Conservation (phyloP, 2,329 filamentous ascomycete species). For the Ceratocystis cacaofunesta region DNA sequence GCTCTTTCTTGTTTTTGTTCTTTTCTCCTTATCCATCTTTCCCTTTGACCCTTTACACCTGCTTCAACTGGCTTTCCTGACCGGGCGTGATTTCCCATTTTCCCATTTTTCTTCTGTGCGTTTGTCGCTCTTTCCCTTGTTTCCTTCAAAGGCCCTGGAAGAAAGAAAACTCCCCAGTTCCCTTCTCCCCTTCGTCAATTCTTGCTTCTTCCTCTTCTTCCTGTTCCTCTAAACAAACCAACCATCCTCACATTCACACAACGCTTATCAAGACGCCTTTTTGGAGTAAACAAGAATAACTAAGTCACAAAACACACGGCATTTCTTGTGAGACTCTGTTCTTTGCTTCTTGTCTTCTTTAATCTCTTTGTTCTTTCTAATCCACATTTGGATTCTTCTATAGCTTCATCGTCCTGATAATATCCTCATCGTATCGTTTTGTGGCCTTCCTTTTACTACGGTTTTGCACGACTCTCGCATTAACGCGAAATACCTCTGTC, state of each 20-base stretch:
- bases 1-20: slow-evolving; percentile 11
- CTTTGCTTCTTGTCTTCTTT: not conserved
- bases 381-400: not conserved
- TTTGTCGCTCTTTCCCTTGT: slow-evolving; percentile 7
- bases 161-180: slow-evolving; percentile 10
- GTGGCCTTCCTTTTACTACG: not conserved
- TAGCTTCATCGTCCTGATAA: not conserved
- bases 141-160: slow-evolving; percentile 5
- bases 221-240: not conserved
- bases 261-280: not conserved
- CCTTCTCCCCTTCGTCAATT: slow-evolving; percentile 8
- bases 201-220: slow-evolving; percentile 6
- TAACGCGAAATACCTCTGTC: not conserved
- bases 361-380: not conserved
- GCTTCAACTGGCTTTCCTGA: slow-evolving; percentile 17
- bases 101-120: slow-evolving; percentile 18
- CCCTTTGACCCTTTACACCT: slow-evolving; percentile 19
- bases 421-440: not conserved
- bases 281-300: not conserved
- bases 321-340: not conserved
- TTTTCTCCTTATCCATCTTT: slow-evolving; percentile 17
- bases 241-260: not conserved
- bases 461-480: not conserved
- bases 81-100: slow-evolving; percentile 16
- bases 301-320: not conserved